phyloP scores from a whole-genome alignment of 306 rosid genomes.

The Delonix regia region DNA sequence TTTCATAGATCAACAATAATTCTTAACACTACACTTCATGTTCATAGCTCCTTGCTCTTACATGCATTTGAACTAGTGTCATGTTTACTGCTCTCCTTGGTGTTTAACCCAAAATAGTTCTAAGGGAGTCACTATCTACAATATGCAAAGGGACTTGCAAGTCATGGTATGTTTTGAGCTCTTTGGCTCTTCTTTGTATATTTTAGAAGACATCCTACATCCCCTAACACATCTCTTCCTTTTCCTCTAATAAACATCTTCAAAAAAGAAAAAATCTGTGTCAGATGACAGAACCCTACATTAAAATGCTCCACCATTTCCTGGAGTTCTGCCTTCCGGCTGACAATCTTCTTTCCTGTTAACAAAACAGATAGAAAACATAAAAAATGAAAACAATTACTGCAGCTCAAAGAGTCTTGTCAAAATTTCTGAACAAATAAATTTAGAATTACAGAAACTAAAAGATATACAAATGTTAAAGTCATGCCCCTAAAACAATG shows the following conservation, averaged over 20 bases:
- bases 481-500: background rate
- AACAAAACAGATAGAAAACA: constrained; percentile 43
- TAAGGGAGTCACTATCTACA: background rate
- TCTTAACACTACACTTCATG: background rate
- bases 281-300: constrained; percentile 52
- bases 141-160: background rate
- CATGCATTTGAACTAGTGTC: background rate
- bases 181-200: background rate
- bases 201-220: background rate
- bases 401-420: background rate
- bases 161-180: background rate
- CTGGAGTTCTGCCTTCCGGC: constrained; percentile 71
- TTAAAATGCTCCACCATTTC: constrained; percentile 92
- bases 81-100: background rate
- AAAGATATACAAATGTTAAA: background rate
- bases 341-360: constrained; percentile 75
- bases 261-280: background rate
- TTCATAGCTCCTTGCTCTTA: background rate
- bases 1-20: background rate
- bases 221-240: background rate
- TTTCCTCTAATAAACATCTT: background rate
- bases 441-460: background rate
- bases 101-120: background rate
- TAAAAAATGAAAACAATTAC: constrained; percentile 33
- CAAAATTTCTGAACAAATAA: background rate